Conservation (phyloP, 2,329 filamentous ascomycete species). For the Diplodia intermedia region DNA sequence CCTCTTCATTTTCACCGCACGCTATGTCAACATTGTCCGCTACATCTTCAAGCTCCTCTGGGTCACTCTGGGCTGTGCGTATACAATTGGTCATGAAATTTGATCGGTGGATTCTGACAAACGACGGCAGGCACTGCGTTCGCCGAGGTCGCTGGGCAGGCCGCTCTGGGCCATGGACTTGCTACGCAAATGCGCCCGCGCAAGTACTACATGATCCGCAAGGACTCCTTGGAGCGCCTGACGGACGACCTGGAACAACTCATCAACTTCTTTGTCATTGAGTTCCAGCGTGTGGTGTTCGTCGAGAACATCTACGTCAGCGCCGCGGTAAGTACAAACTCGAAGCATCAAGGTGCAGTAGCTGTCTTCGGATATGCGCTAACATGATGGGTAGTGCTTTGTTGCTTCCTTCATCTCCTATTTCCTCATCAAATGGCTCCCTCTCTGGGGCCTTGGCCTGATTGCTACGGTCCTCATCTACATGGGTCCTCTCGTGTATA, state of each 20-base stretch:
- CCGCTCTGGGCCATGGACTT: conserved; percentile 64
- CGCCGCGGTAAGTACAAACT: conserved; percentile 59
- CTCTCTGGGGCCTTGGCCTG: conserved; percentile 68
- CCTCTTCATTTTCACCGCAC: conserved; percentile 66
- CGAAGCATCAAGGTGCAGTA: too few relatives aligned
- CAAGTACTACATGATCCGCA: conserved; percentile 70
- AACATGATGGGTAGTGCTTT: conserved; percentile 59
- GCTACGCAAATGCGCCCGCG: conserved; percentile 67
- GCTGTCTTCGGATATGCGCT: background rate
- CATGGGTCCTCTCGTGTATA: conserved; percentile 67
- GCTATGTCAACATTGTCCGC: conserved; percentile 68
- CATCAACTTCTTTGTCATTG: conserved; percentile 72
- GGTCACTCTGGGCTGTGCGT: conserved; percentile 64
- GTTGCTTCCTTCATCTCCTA: conserved; percentile 64
- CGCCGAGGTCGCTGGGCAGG: conserved; percentile 63
- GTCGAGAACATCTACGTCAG: conserved; percentile 70
- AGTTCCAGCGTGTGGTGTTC: conserved; percentile 70
- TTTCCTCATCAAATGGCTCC: conserved; percentile 70
- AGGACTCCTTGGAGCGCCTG: conserved; percentile 67
- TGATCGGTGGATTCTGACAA: conserved; percentile 37
- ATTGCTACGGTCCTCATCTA: conserved; percentile 64
- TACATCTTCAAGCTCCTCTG: conserved; percentile 68
- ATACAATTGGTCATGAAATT: background rate
- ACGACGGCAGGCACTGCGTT: conserved; percentile 58
- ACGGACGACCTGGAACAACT: conserved; percentile 69